Percentiles rank a stretch among this genome's conserved stretches.
phyloP scores from a whole-genome alignment of 768 basidiomycete species.

The Lyophyllum decastes region DNA sequence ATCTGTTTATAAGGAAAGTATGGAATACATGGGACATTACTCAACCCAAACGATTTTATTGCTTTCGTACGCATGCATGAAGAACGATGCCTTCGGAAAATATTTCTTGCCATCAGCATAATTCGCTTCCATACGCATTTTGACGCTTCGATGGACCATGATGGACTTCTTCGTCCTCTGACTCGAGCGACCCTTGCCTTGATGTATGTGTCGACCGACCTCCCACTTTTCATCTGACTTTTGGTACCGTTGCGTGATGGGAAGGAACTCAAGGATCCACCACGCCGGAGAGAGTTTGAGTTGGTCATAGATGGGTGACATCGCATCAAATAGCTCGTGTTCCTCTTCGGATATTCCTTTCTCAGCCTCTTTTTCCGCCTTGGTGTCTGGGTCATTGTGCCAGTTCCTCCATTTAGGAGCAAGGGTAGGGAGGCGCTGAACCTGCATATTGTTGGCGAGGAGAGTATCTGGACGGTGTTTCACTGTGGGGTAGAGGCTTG shows the following conservation, averaged over 20 bases:
- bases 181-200: slow-evolving; percentile 37
- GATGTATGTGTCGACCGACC: slow-evolving; percentile 35
- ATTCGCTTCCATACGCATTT: slow-evolving; percentile 54
- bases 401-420: too few relatives aligned
- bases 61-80: background rate
- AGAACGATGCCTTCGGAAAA: slow-evolving; percentile 22
- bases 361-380: background rate
- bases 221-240: slow-evolving; percentile 40
- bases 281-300: slow-evolving; percentile 34
- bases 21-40: too few relatives aligned
- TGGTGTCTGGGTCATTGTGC: too few relatives aligned
- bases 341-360: slow-evolving; percentile 48
- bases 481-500: slow-evolving; percentile 37
- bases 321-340: slow-evolving; percentile 50
- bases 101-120: slow-evolving; percentile 34
- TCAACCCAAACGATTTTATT: slow-evolving; percentile 18
- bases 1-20: too few relatives aligned
- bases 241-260: slow-evolving; percentile 20
- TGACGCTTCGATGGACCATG: slow-evolving; percentile 56
- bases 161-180: slow-evolving; percentile 38
- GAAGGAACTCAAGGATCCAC: slow-evolving; percentile 25
- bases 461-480: slow-evolving; percentile 44
- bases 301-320: slow-evolving; percentile 50
- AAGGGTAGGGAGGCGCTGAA: slow-evolving; percentile 32
- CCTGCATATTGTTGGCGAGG: slow-evolving; percentile 18